Base-by-base conservation (phyloP, 345 rosid genomes). In the Populus nigra region DNA sequence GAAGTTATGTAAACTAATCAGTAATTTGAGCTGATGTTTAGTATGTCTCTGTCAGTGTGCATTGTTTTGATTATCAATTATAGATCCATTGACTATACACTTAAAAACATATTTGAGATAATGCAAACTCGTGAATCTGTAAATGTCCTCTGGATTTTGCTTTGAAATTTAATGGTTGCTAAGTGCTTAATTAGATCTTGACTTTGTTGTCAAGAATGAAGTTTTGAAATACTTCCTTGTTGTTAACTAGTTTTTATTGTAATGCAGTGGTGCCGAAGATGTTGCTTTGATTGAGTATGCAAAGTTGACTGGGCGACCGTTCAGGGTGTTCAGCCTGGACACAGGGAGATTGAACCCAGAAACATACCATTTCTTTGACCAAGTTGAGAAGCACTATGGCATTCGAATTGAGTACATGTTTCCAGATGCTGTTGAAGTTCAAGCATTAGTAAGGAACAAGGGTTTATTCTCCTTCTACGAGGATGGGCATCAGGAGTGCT, bases 401-500 rank as follows among this genome's bases (percentile, higher is more conserved):
- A 93, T 93, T 35, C 91, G 73, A 8, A 95, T 93, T 1, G 98
- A 95, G 74, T 95, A 95, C 81, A 93, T 90, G 98, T 93, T 96
- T 77, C 99, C 98, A 0, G 99, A 96, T 79, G 86, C 99, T 18
- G 94, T 91, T 47, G 99, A 95, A 83, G 98, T 95, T 79, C 97
- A 93, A 82, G 97, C 86, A 68, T 78, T 96, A 50, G 99, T 93
- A 3, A 90, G 98, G 85, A 90, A 84, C 87, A 94, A 94, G 76
- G 98, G 98, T 18, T 87, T 94, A 39, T 94, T 93, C 83, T 94
- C 98, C 9, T 94, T 94, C 82, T 94, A 94, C 1, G 97, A 94
- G 73, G 98, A 94, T 36, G 98, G 98, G 68, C 98, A 94, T 82
- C 98, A 93, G 59, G 98, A 94, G 69, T 94, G 98, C 89, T 96